Evolutionary conservation across 1,284 basidiomycete genomes (phyloP).

Genomic region (Malassezia yamatoensis): DNA sequence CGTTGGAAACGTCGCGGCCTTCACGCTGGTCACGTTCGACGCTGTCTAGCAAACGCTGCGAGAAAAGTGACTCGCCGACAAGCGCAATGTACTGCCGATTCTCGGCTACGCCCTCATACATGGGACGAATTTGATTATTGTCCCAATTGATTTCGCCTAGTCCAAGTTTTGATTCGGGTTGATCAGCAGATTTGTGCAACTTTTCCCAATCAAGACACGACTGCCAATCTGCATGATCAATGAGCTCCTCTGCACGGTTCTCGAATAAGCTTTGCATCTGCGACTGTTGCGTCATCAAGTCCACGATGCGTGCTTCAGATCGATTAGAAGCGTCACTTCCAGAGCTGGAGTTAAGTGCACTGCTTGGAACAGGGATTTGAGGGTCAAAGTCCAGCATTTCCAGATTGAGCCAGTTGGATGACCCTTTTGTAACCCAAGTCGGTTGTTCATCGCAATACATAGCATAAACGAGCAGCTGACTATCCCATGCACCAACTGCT

Average conservation of each 20-base stretch:
- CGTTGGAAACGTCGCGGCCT: constrained; percentile 3
- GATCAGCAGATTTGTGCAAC: neutral
- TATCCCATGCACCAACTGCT: constrained; percentile 16
- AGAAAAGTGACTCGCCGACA: constrained; percentile 7
- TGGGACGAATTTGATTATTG: constrained; percentile 1
- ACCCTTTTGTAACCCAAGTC: constrained; percentile 6
- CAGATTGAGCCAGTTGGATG: constrained; percentile 2
- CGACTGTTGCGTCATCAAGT: constrained; percentile 17
- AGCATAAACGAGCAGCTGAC: constrained; percentile 10
- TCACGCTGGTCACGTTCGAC: constrained; percentile 1
- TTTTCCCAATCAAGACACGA: constrained; percentile 7
- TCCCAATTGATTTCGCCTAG: constrained; percentile 11
- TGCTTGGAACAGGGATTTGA: constrained; percentile 4
- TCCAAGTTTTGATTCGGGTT: constrained; percentile 1
- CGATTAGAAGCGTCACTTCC: neutral
- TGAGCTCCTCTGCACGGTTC: constrained; percentile 4
- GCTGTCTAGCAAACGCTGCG: constrained; percentile 3
- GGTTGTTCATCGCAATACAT: constrained; percentile 2
- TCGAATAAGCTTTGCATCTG: constrained; percentile 15
- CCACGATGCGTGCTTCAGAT: constrained; percentile 12
- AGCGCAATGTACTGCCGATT: constrained; percentile 15
- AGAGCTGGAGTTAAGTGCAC: constrained; percentile 2
- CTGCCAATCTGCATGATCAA: constrained; percentile 14
- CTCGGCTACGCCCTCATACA: constrained; percentile 2
- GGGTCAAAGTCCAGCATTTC: constrained; percentile 18